Evolutionary conservation across 441 rosid species (phyloP), one percentile per base, ranked within the genome.

Genomic region (Theobroma grandiflorum): DNA sequence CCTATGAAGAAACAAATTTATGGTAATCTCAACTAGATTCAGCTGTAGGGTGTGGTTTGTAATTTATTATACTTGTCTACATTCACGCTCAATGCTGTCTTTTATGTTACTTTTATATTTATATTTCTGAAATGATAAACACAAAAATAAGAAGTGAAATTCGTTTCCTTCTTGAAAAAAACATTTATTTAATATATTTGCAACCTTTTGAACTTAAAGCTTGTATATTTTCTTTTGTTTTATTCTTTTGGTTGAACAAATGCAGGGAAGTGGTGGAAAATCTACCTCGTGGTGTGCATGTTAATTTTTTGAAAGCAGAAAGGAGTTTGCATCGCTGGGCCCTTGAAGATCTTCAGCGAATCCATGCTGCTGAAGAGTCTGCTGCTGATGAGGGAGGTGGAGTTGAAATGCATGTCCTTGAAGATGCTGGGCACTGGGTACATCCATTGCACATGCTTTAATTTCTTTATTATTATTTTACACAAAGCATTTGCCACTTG

Each of bases 401-500:
- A 58, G 98, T 96, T 58, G 94, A 94, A 84, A 94, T 96, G 98
- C 99, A 96, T 83, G 99, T 94, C 82, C 94, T 96, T 43, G 99
- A 96, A 90, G 99, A 94, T 67, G 98, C 99, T 6, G 98, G 99
- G n/a, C 99, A 94, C 78, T 96, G 99, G 99, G 98, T 94, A 91
- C 82, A 77, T 84, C 79, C 58, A 57, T 75, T 47, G 38, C 71
- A 59, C 85, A 67, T 67, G 38, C 65, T 47, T 71, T 75, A 67
- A 53, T 63, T 69, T 78, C 64, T 62, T 26, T 55, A 63, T 72
- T 72, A 16, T 59, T 50, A 2, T 58, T 33, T 57, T 57, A 20
- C 77, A n/a, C 65, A 73, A 20, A 11, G 33, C 7, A 7, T 57
- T 55, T 73, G 12, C 38, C 49, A 10, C 49, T 10, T 57, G 50